Evolutionary conservation across 2,329 filamentous ascomycete genomes (phyloP).

Genomic region (Colletotrichum phormii): DNA sequence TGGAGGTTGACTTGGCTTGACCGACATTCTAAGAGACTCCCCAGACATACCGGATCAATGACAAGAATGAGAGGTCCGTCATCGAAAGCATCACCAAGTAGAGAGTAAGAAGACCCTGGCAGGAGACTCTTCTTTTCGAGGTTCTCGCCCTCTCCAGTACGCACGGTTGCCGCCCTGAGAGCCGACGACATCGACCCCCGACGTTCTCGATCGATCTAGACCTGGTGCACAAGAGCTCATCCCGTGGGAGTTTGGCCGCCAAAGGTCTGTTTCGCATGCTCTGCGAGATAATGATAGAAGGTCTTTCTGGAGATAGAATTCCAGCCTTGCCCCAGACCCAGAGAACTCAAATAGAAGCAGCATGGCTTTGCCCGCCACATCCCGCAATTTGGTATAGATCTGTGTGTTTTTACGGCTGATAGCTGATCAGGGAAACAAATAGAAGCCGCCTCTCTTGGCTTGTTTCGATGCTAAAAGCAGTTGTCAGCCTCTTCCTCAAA

Average conservation of each 20-base stretch:
- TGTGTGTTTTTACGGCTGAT: slow-evolving; percentile 37
- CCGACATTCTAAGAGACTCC: slow-evolving; percentile 37
- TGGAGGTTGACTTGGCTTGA: slow-evolving; percentile 43
- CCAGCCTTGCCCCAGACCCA: slow-evolving; percentile 33
- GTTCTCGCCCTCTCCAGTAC: slow-evolving; percentile 32
- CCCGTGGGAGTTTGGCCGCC: background rate
- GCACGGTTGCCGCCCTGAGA: slow-evolving; percentile 42
- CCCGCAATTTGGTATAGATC: slow-evolving; percentile 44
- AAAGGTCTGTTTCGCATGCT: slow-evolving; percentile 41
- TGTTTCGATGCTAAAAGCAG: background rate
- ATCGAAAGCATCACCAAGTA: slow-evolving; percentile 40
- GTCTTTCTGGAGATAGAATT: slow-evolving; percentile 43
- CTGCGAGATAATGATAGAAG: slow-evolving; percentile 45
- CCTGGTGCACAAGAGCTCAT: slow-evolving; percentile 34
- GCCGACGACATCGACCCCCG: slow-evolving; percentile 45
- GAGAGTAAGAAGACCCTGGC: slow-evolving; percentile 39
- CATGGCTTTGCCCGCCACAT: slow-evolving; percentile 39
- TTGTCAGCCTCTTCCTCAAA: slow-evolving; percentile 12
- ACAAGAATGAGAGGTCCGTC: slow-evolving; percentile 43
- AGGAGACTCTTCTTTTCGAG: slow-evolving; percentile 37
- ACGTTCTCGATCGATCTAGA: slow-evolving; percentile 43
- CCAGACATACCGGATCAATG: slow-evolving; percentile 41
- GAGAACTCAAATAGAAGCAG: slow-evolving; percentile 42
- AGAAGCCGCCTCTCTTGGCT: slow-evolving; percentile 31
- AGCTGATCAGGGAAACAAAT: slow-evolving; percentile 40